These are phyloP conservation scores for Citrus sinensis DNA, from an alignment of 345 rosid species.

Conservation along the genomic window DVS_A1.0 CM039161.1:2125001-2125500, in stretches of 20 bases:
- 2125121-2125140: background rate
- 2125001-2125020: conserved; percentile 16
- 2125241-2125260: background rate
- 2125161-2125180: background rate
- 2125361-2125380: background rate
- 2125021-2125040: conserved; percentile 3
- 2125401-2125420: background rate
- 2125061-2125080: background rate
- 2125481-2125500: background rate
- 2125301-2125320: no score
- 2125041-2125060: conserved; percentile 4
- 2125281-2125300: background rate
- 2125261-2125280: background rate
- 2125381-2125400: background rate
- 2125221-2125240: background rate
- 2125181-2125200: background rate
- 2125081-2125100: conserved; percentile 19
- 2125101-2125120: background rate
- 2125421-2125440: background rate
- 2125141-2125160: conserved; percentile 9
- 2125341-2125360: background rate
- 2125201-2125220: background rate
- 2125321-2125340: no score
- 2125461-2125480: background rate
- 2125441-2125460: background rate